phyloP scores from a whole-genome alignment of 768 basidiomycete species.

The Mycena chlorophos region DNA sequence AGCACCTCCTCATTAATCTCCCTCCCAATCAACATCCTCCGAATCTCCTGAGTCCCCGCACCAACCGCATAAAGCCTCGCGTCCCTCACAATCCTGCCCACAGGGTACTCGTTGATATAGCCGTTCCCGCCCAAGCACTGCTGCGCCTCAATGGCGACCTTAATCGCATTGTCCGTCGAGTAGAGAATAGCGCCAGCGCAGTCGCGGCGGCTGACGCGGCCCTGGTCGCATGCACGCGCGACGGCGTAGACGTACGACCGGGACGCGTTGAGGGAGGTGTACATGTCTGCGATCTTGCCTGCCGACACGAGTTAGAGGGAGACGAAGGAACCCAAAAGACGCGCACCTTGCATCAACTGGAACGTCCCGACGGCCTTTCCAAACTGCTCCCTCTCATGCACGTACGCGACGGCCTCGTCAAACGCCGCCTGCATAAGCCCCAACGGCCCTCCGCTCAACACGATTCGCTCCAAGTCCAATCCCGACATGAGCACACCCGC shows the following conservation, averaged over 20 bases:
- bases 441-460: conserved; percentile 64
- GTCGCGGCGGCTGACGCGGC: conserved; percentile 77
- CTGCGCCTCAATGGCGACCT: conserved; percentile 89
- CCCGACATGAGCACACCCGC: conserved; percentile 92
- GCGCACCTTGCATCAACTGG: conserved; percentile 91
- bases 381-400: conserved; percentile 94
- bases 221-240: conserved; percentile 82
- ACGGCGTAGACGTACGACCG: conserved; percentile 93
- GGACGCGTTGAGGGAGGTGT: conserved; percentile 86
- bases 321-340: conserved; percentile 16
- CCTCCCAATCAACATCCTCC: conserved; percentile 90
- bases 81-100: conserved; percentile 85
- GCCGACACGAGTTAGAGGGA: conserved; percentile 17
- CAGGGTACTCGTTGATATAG: conserved; percentile 93
- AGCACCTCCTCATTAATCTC: conserved; percentile 79
- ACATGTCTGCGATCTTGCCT: conserved; percentile 92
- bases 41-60: conserved; percentile 95
- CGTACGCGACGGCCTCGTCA: conserved; percentile 82
- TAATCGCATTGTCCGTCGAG: conserved; percentile 88
- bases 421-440: conserved; percentile 94
- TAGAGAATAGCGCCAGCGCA: conserved; percentile 95
- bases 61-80: conserved; percentile 89
- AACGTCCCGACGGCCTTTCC: conserved; percentile 85
- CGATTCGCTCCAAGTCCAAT: conserved; percentile 87
- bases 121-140: conserved; percentile 95